These are phyloP conservation scores for Tilletiaria anomala DNA, from an alignment of 1,284 basidiomycete genomes.

Conservation along the genomic window DNA sequence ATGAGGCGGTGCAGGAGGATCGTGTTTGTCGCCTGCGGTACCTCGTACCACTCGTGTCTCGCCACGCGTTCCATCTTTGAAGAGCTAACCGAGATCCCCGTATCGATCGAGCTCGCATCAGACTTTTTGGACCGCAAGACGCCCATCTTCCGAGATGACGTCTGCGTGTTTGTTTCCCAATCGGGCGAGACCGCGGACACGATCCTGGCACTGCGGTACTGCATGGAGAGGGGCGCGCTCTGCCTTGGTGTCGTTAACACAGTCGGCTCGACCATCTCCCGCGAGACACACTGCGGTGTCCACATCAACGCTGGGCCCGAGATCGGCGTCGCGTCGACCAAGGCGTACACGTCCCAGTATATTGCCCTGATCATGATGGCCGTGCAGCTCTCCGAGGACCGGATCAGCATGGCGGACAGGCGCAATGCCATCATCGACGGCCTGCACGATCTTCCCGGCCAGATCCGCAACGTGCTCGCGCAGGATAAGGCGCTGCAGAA, in stretches of 20 bases:
- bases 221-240: slow-evolving; percentile 80
- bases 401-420: slow-evolving; percentile 77
- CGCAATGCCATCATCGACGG: slow-evolving; percentile 88
- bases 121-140: slow-evolving; percentile 98
- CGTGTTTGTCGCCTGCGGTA: slow-evolving; percentile 94
- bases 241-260: slow-evolving; percentile 93
- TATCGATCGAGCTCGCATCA: slow-evolving; percentile 89
- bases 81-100: slow-evolving; percentile 91
- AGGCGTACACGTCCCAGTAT: slow-evolving; percentile 99
- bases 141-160: slow-evolving; percentile 98
- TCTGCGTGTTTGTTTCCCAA: slow-evolving; percentile 92
- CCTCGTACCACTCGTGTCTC: slow-evolving; percentile 90
- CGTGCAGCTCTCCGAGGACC: slow-evolving; percentile 89
- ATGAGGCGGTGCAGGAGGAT: slow-evolving; percentile 89
- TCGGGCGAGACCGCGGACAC: slow-evolving; percentile 98
- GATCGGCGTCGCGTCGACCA: slow-evolving; percentile 99
- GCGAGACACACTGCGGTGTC: slow-evolving; percentile 97
- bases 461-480: slow-evolving; percentile 80
- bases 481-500: slow-evolving; percentile 64
- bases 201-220: slow-evolving; percentile 89
- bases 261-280: slow-evolving; percentile 92
- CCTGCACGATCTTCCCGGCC: slow-evolving; percentile 73
- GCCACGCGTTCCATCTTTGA: slow-evolving; percentile 95
- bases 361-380: slow-evolving; percentile 97
- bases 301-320: slow-evolving; percentile 99